A percentile compares a stretch with the other conserved stretches of the same genome.
phyloP scores from a whole-genome alignment of 2,329 filamentous ascomycete genomes.

The Trichophyton verrucosum region DNA sequence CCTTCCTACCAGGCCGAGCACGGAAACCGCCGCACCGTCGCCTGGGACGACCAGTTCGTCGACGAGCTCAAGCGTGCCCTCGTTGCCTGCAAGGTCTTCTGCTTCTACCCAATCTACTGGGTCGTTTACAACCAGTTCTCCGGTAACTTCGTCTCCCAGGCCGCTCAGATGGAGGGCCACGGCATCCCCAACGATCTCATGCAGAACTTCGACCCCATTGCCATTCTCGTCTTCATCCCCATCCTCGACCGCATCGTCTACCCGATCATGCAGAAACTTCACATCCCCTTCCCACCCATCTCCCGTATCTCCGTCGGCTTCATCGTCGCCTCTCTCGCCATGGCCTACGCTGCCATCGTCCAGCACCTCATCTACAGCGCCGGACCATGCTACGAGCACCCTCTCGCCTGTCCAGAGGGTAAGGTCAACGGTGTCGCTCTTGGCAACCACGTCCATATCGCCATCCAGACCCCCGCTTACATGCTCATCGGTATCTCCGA shows the following conservation, averaged over 20 bases:
- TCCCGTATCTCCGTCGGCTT: conserved; percentile 64
- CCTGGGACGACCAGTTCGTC: conserved; percentile 59
- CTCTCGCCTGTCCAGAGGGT: conserved; percentile 24
- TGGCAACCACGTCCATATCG: conserved; percentile 34
- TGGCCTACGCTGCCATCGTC: conserved; percentile 48
- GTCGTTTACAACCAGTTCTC: conserved; percentile 57
- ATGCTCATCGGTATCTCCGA: conserved; percentile 40
- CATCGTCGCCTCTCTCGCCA: conserved; percentile 49
- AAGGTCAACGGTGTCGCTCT: conserved; percentile 21
- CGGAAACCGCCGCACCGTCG: conserved; percentile 32
- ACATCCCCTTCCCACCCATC: conserved; percentile 59
- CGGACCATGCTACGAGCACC: conserved; percentile 40
- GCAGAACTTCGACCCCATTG: conserved; percentile 62
- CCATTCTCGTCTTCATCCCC: conserved; percentile 63
- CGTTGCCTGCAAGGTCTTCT: conserved; percentile 57
- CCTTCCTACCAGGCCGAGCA: conserved; percentile 49
- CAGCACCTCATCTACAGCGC: conserved; percentile 45
- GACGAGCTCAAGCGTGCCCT: conserved; percentile 58
- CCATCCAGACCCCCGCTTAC: conserved; percentile 35
- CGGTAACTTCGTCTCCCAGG: conserved; percentile 55
- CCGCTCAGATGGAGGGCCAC: conserved; percentile 48
- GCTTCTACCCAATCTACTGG: conserved; percentile 59
- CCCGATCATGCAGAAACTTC: conserved; percentile 50
- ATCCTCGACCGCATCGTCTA: conserved; percentile 58
- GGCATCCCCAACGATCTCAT: conserved; percentile 68